Evolutionary conservation across 768 basidiomycete genomes (phyloP).

Genomic region (Crucibulum laeve): DNA sequence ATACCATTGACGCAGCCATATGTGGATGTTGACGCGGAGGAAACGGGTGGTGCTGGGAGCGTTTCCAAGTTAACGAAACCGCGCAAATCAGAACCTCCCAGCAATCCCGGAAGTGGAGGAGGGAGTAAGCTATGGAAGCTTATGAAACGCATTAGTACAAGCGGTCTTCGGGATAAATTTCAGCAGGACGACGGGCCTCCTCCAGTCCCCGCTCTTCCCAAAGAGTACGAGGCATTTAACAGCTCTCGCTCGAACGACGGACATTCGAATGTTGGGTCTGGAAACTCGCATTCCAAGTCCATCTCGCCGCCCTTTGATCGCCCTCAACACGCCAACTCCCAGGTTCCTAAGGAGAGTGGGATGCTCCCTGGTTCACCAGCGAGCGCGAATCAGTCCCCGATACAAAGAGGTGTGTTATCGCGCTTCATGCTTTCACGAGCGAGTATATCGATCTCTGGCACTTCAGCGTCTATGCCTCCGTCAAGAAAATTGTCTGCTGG

Average conservation of each 20-base stretch:
- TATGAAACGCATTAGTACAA: conserved; percentile 66
- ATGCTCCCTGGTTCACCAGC: too few species aligned
- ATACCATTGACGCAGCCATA: too few species aligned
- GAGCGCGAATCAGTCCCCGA: too few species aligned
- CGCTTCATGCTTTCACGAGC: conserved; percentile 18
- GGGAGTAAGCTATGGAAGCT: conserved; percentile 59
- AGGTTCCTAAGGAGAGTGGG: too few species aligned
- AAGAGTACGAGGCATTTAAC: conserved; percentile 20
- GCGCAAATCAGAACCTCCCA: conserved; percentile 2
- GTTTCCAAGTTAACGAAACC: background rate
- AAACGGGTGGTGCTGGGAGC: background rate
- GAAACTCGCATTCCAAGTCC: too few species aligned
- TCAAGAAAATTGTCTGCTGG: conserved; percentile 8
- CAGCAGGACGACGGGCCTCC: conserved; percentile 27
- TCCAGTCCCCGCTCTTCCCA: conserved; percentile 60
- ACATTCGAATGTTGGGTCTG: too few species aligned
- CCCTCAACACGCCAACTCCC: too few species aligned
- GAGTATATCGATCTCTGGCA: background rate
- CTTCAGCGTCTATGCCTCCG: conserved; percentile 6
- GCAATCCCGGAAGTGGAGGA: conserved; percentile 12
- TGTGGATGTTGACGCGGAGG: too few species aligned
- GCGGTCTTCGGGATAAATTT: conserved; percentile 57
- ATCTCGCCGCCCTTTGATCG: too few species aligned
- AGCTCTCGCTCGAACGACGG: conserved; percentile 2
- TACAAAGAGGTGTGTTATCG: conserved; percentile 7